Base-by-base conservation (phyloP, 805 yeast species). In the Saturnispora kantuleensis region DNA sequence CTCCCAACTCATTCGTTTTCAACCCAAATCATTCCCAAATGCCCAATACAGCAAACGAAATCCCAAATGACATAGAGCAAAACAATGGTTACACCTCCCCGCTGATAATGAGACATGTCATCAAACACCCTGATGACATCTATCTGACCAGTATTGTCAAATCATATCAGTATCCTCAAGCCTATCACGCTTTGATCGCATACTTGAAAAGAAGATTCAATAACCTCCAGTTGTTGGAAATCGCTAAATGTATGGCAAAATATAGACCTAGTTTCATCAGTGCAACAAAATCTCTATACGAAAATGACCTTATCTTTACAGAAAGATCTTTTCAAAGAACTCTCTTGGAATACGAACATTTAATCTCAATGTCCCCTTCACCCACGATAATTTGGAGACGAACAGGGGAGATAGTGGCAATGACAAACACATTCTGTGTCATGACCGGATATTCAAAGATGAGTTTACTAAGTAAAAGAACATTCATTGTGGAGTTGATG, bases 311-410 rank as follows among this genome's bases (percentile, higher is more conserved):
- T 39, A 72, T 81, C 34, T 76, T 76, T 50, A 77, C 79, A 32
- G 83, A 77, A 50, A 54, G 77, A 38, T 71, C 77, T 10, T 72
- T 77, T 48, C 82, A 77, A 49, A 56, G 82, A 41, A 69, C 80
- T 0, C 53, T 77, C 17, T 50, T 71, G 54, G 89, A 84, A 46
- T 73, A 73, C 47, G 81, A 77, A 54, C 68, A 51, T 52, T 70
- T 47, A 69, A 77, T 65, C 58, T 68, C 64, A 65, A 68, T 79
- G 46, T 78, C 82, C 15, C 81, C 88, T 10, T 76, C 85, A 1
- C 95, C 95, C 1, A 81, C 90, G 3, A 78, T 84, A 13, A 80
- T 84, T 50, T 85, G 95, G 95, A 69, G 95, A 54, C 66, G 95
- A 35, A 82, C 94, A 0, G 94, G 94, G 9, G 94, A 85, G 57